Percentiles rank a stretch among this genome's conserved stretches.
phyloP scores from a whole-genome alignment of 192 early-diverging fungal species.

The Podila horticola region DNA sequence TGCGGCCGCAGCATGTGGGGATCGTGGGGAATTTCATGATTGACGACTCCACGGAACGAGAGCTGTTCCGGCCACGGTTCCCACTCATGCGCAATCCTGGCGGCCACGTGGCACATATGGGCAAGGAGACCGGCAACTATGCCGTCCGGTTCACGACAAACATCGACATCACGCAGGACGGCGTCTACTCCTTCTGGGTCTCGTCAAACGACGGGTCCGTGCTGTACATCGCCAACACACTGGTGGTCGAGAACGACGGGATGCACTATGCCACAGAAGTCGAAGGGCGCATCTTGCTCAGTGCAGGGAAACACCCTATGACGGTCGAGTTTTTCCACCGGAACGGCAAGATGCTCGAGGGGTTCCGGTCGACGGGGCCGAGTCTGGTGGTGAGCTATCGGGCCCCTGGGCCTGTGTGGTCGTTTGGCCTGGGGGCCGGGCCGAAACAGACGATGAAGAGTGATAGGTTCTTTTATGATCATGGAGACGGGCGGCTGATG shows the following conservation, averaged over 20 bases:
- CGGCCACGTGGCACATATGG: not conserved
- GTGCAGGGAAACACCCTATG: constrained; percentile 35
- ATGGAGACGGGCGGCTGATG: constrained; percentile 11
- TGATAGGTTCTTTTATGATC: constrained; percentile 29
- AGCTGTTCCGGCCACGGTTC: constrained; percentile 23
- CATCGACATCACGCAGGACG: constrained; percentile 47
- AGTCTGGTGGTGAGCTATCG: constrained; percentile 33
- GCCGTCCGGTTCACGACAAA: constrained; percentile 46
- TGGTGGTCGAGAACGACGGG: constrained; percentile 51
- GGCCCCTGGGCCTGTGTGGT: constrained; percentile 39
- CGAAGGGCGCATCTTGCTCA: constrained; percentile 35
- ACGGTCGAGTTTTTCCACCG: constrained; percentile 45
- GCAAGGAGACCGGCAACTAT: constrained; percentile 41
- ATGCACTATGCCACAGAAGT: constrained; percentile 39
- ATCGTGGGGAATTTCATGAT: constrained; percentile 53
- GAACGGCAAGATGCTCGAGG: constrained; percentile 50
- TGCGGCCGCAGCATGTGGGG: constrained; percentile 35
- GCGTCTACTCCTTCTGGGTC: constrained; percentile 44
- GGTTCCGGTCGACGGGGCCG: constrained; percentile 44
- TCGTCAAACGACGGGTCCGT: constrained; percentile 44
- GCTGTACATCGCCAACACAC: constrained; percentile 33
- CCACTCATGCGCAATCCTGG: not conserved
- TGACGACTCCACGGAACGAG: constrained; percentile 40
- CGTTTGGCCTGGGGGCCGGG: constrained; percentile 31
- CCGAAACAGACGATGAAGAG: constrained; percentile 37